phyloP scores from a whole-genome alignment of 306 rosid genomes.

The Dicorynia guianensis region DNA sequence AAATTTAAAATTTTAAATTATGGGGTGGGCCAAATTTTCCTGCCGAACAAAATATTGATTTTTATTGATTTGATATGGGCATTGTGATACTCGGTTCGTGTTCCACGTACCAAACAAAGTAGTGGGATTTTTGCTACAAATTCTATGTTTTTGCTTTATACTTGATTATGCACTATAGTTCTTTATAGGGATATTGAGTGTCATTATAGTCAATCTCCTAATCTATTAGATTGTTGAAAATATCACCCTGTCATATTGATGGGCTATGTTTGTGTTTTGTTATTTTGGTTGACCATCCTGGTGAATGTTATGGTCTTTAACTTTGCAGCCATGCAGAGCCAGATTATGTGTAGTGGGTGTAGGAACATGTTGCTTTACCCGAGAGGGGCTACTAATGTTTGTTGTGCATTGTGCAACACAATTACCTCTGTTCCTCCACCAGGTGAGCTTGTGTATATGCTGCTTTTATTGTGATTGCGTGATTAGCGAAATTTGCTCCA shows the following conservation, averaged over 20 bases:
- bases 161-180: slow-evolving; percentile 7
- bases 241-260: background rate
- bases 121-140: slow-evolving; percentile 23
- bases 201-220: background rate
- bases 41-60: background rate
- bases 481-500: background rate
- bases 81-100: background rate
- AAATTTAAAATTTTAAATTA: background rate
- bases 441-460: slow-evolving; percentile 51
- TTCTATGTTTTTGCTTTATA: slow-evolving; percentile 6
- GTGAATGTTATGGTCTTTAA: slow-evolving; percentile 40
- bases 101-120: background rate
- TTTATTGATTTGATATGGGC: slow-evolving; percentile 19
- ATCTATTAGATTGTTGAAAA: slow-evolving; percentile 13
- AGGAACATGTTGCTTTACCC: slow-evolving; percentile 91
- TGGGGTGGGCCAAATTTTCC: slow-evolving; percentile 17
- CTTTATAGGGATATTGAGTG: background rate
- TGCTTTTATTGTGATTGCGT: background rate
- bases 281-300: slow-evolving; percentile 31
- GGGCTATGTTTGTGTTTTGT: slow-evolving; percentile 25
- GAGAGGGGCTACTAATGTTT: slow-evolving; percentile 93
- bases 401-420: slow-evolving; percentile 90
- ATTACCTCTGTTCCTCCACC: slow-evolving; percentile 89
- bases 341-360: slow-evolving; percentile 93
- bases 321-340: slow-evolving; percentile 93